phyloP scores from a whole-genome alignment of 495 filamentous ascomycete genomes.

The Annulohypoxylon maeteangense region DNA sequence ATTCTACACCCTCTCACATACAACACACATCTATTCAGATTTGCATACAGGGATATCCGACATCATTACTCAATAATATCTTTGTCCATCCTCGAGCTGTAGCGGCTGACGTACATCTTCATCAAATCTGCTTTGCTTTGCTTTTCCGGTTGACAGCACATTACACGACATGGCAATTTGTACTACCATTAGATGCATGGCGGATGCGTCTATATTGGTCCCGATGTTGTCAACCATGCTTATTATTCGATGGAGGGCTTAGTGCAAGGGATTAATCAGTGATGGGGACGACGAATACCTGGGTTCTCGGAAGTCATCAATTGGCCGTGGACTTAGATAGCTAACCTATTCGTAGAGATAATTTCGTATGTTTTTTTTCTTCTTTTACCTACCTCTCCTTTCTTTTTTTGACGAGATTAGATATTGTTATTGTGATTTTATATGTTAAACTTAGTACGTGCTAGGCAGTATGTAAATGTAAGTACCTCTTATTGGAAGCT shows the following conservation, averaged over 20 bases:
- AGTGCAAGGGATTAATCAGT: neutral
- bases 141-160: neutral
- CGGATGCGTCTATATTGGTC: neutral
- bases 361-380: neutral
- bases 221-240: neutral
- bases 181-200: neutral
- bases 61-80: neutral
- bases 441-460: too few relatives aligned
- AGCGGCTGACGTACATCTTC: neutral
- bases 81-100: neutral
- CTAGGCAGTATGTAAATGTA: neutral
- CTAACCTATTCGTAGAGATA: neutral
- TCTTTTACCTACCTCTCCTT: too few relatives aligned
- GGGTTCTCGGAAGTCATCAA: neutral
- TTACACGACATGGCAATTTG: neutral
- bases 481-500: neutral
- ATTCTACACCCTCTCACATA: neutral
- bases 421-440: neutral
- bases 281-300: neutral
- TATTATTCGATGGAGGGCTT: neutral
- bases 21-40: neutral
- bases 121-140: neutral
- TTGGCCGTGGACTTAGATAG: neutral
- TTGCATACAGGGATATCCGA: neutral
- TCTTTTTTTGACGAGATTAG: too few relatives aligned